Conservation (phyloP, 2,329 filamentous ascomycete species). For the Macrophomina tecta region DNA sequence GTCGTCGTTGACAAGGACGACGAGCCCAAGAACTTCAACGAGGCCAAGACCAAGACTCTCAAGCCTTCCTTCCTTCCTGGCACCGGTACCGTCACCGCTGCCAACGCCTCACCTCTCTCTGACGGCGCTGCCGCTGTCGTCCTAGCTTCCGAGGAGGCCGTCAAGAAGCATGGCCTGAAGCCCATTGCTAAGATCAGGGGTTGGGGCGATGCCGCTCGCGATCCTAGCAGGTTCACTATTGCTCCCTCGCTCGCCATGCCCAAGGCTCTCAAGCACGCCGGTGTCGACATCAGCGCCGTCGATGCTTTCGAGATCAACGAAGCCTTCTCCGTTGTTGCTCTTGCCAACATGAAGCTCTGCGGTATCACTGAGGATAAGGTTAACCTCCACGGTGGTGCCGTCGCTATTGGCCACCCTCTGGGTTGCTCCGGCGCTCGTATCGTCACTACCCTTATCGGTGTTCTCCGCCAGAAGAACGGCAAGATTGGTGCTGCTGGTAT, state of each 20-base stretch:
- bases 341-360: slow-evolving; percentile 95
- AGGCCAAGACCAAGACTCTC: slow-evolving; percentile 56
- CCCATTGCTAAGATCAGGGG: slow-evolving; percentile 96
- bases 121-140: slow-evolving; percentile 93
- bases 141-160: slow-evolving; percentile 89
- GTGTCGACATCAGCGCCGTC: slow-evolving; percentile 75
- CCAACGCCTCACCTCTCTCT: slow-evolving; percentile 95
- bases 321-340: slow-evolving; percentile 94
- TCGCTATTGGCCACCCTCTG: slow-evolving; percentile 93
- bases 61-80: slow-evolving; percentile 83
- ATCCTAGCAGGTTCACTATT: slow-evolving; percentile 94
- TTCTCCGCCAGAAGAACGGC: slow-evolving; percentile 86
- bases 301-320: slow-evolving; percentile 99
- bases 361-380: slow-evolving; percentile 81
- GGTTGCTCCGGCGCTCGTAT: slow-evolving; percentile 95
- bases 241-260: slow-evolving; percentile 92
- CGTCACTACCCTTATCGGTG: slow-evolving; percentile 85
- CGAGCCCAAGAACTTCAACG: slow-evolving; percentile 85
- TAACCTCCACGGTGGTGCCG: slow-evolving; percentile 93
- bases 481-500: slow-evolving; percentile 95
- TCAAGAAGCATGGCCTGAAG: slow-evolving; percentile 89
- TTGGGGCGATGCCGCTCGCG: slow-evolving; percentile 92
- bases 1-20: slow-evolving; percentile 85
- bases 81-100: slow-evolving; percentile 88
- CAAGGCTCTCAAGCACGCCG: slow-evolving; percentile 95